Percentiles rank a stretch among this genome's conserved stretches.
These are phyloP conservation scores for Biancaea sappan DNA, from an alignment of 306 rosid species.

Conservation along the genomic window DNA sequence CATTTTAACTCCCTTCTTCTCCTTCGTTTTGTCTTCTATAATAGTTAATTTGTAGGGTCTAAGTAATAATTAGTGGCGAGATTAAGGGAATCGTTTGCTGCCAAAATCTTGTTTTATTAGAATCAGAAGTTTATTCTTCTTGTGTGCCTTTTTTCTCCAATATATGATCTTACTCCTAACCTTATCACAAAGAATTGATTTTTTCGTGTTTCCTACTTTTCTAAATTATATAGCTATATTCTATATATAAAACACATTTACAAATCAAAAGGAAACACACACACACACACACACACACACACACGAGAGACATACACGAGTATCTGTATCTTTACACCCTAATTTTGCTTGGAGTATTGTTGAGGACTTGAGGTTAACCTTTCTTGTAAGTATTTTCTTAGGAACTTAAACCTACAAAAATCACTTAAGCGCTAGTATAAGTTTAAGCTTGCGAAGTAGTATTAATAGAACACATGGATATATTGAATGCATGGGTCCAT, in stretches of 20 bases:
- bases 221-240: background rate
- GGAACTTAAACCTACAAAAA: too few relatives aligned
- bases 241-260: background rate
- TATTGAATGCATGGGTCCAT: background rate
- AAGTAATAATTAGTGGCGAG: slow-evolving; percentile 85
- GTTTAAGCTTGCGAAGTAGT: too few relatives aligned
- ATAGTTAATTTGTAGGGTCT: slow-evolving; percentile 37
- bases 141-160: background rate
- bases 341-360: too few relatives aligned
- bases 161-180: background rate
- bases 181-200: too few relatives aligned
- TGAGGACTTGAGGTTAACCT: too few relatives aligned
- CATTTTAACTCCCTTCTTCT: slow-evolving; percentile 6
- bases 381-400: too few relatives aligned
- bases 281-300: too few relatives aligned
- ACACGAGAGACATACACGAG: too few relatives aligned
- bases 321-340: too few relatives aligned
- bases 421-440: too few relatives aligned
- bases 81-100: slow-evolving; percentile 76
- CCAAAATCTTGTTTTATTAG: slow-evolving; percentile 55
- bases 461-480: background rate
- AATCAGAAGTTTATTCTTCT: slow-evolving; percentile 26
- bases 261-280: too few relatives aligned
- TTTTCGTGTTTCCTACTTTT: slow-evolving; percentile 19
- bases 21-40: background rate